A percentile compares a stretch with the other conserved stretches of the same genome.
phyloP scores from a whole-genome alignment of 2,329 filamentous ascomycete species.

The Trichoderma polysporum region DNA sequence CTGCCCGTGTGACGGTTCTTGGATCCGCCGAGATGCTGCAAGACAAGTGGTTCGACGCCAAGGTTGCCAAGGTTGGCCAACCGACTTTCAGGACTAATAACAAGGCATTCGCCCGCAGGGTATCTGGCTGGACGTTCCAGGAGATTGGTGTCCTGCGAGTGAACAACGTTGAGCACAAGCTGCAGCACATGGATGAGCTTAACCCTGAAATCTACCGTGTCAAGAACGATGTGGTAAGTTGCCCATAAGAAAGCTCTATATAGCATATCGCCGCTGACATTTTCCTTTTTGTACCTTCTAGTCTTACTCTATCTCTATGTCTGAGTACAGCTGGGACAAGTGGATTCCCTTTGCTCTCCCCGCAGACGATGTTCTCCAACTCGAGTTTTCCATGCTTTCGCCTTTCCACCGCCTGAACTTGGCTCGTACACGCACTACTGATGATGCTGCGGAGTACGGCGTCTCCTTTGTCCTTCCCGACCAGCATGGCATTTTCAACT shows the following conservation, averaged over 20 bases:
- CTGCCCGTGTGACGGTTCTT: constrained; percentile 81
- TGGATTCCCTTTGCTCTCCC: constrained; percentile 74
- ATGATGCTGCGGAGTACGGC: constrained; percentile 71
- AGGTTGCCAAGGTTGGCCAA: constrained; percentile 62
- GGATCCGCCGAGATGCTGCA: constrained; percentile 85
- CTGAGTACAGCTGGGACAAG: constrained; percentile 75
- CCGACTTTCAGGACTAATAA: constrained; percentile 68
- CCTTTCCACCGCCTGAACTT: constrained; percentile 90
- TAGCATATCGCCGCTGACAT: not conserved
- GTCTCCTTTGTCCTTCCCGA: constrained; percentile 81
- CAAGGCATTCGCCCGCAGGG: constrained; percentile 76
- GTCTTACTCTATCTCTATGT: constrained; percentile 85
- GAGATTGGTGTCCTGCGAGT: constrained; percentile 88
- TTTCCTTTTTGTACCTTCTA: constrained; percentile 36
- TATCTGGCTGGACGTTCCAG: constrained; percentile 96
- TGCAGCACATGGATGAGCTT: constrained; percentile 54
- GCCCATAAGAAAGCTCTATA: not conserved
- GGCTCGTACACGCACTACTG: constrained; percentile 53
- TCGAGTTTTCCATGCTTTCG: constrained; percentile 98
- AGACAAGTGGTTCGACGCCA: constrained; percentile 83
- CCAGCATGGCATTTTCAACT: constrained; percentile 99
- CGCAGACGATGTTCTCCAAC: constrained; percentile 72
- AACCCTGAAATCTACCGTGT: constrained; percentile 92
- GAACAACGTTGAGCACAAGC: constrained; percentile 76
- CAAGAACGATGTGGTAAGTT: constrained; percentile 92